Evolutionary conservation across 257 asterid species (phyloP).

Genomic region (Penstemon davidsonii): DNA sequence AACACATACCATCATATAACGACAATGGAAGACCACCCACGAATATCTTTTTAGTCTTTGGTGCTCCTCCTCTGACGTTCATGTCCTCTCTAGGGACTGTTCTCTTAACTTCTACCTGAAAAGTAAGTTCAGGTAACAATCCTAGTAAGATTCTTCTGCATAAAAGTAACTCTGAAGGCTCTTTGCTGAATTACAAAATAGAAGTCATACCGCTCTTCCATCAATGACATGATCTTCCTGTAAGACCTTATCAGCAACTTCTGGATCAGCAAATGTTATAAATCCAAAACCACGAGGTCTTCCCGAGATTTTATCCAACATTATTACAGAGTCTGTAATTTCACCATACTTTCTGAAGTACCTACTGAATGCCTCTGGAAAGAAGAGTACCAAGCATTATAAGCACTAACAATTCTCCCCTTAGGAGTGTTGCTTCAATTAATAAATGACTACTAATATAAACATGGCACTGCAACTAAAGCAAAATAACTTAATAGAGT

Average conservation of each 20-base stretch:
- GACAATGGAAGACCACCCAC: constrained; percentile 91
- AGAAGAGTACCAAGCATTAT: constrained; percentile 24
- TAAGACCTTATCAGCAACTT: constrained; percentile 81
- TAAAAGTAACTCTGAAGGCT: not conserved
- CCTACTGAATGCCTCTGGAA: constrained; percentile 78
- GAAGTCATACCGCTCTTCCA: constrained; percentile 72
- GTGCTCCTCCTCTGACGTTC: constrained; percentile 59
- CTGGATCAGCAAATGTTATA: constrained; percentile 81
- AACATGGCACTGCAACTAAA: not conserved
- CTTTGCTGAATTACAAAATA: not conserved
- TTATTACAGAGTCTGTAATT: constrained; percentile 82
- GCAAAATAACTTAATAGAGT: not conserved
- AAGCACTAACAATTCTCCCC: constrained; percentile 19
- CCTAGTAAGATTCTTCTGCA: constrained; percentile 2
- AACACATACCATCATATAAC: constrained; percentile 65
- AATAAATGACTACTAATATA: constrained; percentile 11
- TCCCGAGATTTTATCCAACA: constrained; percentile 90
- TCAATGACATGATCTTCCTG: constrained; percentile 84
- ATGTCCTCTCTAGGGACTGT: constrained; percentile 90
- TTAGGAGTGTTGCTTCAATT: not conserved
- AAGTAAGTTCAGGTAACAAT: constrained; percentile 23
- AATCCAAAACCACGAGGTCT: constrained; percentile 97
- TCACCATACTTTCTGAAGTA: constrained; percentile 90
- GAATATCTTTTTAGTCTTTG: constrained; percentile 86
- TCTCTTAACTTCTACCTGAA: constrained; percentile 96